phyloP scores from a whole-genome alignment of 2,329 filamentous ascomycete genomes.

The Clarireedia sp. region DNA sequence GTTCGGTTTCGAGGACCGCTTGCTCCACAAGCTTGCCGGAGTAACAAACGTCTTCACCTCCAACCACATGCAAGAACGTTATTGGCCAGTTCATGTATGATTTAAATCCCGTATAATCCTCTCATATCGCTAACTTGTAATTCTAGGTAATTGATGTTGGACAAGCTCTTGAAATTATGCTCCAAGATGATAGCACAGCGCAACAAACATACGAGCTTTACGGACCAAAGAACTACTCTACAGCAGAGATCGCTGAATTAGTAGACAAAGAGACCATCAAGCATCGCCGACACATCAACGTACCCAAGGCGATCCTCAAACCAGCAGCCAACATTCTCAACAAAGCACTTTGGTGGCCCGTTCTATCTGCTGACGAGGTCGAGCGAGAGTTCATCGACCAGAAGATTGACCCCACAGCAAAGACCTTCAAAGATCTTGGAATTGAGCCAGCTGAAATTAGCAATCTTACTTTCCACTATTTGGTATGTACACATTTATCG shows the following conservation, averaged over 20 bases:
- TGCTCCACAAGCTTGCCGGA: conserved; percentile 78
- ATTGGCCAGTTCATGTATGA: conserved; percentile 79
- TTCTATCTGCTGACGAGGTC: conserved; percentile 73
- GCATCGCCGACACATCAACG: conserved; percentile 80
- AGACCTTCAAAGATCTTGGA: conserved; percentile 89
- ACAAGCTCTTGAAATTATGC: conserved; percentile 78
- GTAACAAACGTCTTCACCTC: conserved; percentile 76
- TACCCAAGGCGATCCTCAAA: conserved; percentile 75
- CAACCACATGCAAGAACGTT: conserved; percentile 88
- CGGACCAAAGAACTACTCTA: conserved; percentile 87
- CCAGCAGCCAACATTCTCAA: conserved; percentile 69
- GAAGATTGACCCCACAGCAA: conserved; percentile 78
- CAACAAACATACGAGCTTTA: conserved; percentile 91
- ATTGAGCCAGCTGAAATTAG: conserved; percentile 84
- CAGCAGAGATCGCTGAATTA: conserved; percentile 74
- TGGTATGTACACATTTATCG: conserved; percentile 47
- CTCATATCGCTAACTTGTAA: conserved; percentile 4
- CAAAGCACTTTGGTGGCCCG: conserved; percentile 81
- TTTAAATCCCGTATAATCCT: background rate
- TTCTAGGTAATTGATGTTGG: conserved; percentile 78
- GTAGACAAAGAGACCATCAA: conserved; percentile 92
- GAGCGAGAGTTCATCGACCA: conserved; percentile 93
- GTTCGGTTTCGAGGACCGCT: conserved; percentile 90
- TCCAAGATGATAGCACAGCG: conserved; percentile 83
- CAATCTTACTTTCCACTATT: conserved; percentile 85